phyloP scores from a whole-genome alignment of 2,329 filamentous ascomycete genomes.

The Decorospora gaudefroyi region DNA sequence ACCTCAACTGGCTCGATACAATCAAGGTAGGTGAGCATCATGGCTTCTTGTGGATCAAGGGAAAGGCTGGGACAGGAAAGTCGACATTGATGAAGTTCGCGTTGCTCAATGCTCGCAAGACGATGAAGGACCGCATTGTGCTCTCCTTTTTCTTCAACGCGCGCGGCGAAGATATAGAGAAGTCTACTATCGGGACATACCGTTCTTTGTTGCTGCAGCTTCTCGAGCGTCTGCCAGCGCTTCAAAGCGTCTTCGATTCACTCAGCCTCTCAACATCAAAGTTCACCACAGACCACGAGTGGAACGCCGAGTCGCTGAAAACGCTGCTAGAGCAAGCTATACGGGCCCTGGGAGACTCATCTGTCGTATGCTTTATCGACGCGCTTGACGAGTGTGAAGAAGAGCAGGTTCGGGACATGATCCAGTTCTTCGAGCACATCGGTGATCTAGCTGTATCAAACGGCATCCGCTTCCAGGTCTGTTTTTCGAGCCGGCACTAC shows the following conservation, averaged over 20 bases:
- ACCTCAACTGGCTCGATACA: conserved; percentile 47
- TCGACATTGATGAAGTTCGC: conserved; percentile 51
- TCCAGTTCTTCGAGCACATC: conserved; percentile 51
- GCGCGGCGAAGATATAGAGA: conserved; percentile 27
- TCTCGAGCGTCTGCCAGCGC: conserved; percentile 10
- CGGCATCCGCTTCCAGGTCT: conserved; percentile 23
- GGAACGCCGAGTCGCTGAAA: conserved; percentile 19
- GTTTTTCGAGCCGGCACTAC: conserved; percentile 49
- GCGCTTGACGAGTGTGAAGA: conserved; percentile 58
- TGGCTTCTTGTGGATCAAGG: conserved; percentile 56
- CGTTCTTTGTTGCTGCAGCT: conserved; percentile 26
- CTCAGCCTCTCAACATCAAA: conserved; percentile 4
- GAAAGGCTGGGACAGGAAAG: conserved; percentile 48
- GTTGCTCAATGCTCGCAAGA: conserved; percentile 10
- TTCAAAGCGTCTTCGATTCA: conserved; percentile 13
- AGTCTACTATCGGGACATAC: conserved; percentile 29
- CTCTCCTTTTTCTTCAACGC: conserved; percentile 39
- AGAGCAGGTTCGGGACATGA: conserved; percentile 50
- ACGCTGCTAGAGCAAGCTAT: conserved; percentile 27
- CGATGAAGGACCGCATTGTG: conserved; percentile 9
- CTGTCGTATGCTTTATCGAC: conserved; percentile 45
- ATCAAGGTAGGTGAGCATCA: conserved; percentile 35
- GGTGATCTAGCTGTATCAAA: conserved; percentile 31
- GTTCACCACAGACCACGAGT: conserved; percentile 12
- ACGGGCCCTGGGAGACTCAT: conserved; percentile 10